Percentiles rank a stretch among this genome's conserved stretches.
phyloP scores from a whole-genome alignment of 768 basidiomycete genomes.

The Vishniacozyma victoriae region DNA sequence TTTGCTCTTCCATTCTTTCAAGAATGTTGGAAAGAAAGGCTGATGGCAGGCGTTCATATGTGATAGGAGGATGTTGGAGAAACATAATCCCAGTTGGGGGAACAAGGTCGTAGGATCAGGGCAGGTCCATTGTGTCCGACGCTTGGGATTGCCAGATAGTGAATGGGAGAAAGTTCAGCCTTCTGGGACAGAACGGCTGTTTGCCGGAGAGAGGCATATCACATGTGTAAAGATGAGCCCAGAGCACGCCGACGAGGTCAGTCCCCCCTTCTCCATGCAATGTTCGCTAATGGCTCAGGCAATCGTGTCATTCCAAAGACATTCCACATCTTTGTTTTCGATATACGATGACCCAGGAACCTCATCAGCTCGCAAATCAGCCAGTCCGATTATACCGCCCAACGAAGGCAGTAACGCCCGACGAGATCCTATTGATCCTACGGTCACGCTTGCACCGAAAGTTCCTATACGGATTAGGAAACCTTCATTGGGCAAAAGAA shows the following conservation, averaged over 20 bases:
- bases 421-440: background rate
- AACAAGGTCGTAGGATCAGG: constrained; percentile 52
- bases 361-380: background rate
- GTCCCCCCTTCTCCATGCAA: background rate
- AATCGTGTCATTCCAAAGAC: constrained; percentile 31
- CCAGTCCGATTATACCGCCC: constrained; percentile 6
- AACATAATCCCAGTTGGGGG: constrained; percentile 68
- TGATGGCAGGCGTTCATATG: constrained; percentile 65
- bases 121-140: constrained; percentile 71
- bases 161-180: constrained; percentile 26
- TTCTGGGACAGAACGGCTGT: constrained; percentile 8
- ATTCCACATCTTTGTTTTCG: constrained; percentile 41
- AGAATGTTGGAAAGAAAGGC: background rate
- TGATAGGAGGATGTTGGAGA: constrained; percentile 68
- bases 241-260: constrained; percentile 42
- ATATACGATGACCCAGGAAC: constrained; percentile 34
- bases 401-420: background rate
- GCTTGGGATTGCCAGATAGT: constrained; percentile 59
- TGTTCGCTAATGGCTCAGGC: constrained; percentile 12
- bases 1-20: constrained; percentile 8
- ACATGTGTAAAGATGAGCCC: constrained; percentile 46
- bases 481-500: constrained; percentile 1
- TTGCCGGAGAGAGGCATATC: constrained; percentile 32
- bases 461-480: background rate
- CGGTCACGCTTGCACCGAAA: background rate